Evolutionary conservation across 179 eudicot species (phyloP).

Genomic region (Actinidia arguta): DNA sequence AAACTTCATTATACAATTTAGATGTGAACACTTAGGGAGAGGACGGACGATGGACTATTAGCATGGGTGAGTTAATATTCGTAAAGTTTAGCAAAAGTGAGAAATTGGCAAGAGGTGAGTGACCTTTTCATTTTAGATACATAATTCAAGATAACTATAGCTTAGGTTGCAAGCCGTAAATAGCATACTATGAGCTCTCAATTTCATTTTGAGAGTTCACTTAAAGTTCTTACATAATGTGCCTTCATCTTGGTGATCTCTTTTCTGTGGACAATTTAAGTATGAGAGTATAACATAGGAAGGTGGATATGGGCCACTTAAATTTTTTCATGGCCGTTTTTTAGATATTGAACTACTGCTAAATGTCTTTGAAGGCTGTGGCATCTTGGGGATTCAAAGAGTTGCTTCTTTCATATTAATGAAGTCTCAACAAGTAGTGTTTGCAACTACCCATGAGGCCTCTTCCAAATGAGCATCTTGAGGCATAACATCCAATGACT

Average conservation of each 20-base stretch:
- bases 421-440: background rate
- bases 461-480: background rate
- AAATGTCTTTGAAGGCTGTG: background rate
- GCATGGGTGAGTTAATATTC: background rate
- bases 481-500: background rate
- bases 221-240: background rate
- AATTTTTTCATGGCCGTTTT: background rate
- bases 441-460: background rate
- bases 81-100: slow-evolving; percentile 1
- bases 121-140: background rate
- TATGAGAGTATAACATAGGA: background rate
- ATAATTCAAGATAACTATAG: background rate
- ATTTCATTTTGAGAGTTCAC: slow-evolving; percentile 5
- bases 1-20: background rate
- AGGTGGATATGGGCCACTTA: background rate
- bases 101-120: background rate
- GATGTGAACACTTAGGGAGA: background rate
- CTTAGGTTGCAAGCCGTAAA: background rate
- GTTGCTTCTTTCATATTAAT: background rate
- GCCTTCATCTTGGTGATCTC: background rate
- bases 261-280: background rate
- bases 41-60: background rate
- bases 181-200: background rate
- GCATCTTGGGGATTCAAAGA: background rate
- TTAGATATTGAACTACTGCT: background rate